Percentiles rank a stretch among this genome's conserved stretches.
phyloP scores from a whole-genome alignment of 1,284 basidiomycete genomes.

The Athelia psychrophila region DNA sequence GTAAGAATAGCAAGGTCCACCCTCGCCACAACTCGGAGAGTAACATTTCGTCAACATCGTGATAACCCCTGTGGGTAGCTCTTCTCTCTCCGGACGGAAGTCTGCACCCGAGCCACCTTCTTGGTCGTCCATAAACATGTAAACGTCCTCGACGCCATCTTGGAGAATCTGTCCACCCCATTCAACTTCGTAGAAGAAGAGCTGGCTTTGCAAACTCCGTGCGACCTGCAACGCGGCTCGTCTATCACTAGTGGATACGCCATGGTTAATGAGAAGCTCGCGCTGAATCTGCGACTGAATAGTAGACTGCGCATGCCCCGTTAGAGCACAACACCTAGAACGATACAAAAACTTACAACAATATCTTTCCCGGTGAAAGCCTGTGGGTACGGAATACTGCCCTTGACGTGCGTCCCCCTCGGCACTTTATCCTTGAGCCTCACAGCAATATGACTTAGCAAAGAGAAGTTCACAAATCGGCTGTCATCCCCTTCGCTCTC shows the following conservation, averaged over 20 bases:
- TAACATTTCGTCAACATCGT: conserved; percentile 85
- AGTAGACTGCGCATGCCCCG: conserved; percentile 53
- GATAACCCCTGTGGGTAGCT: conserved; percentile 83
- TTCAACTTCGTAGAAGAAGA: conserved; percentile 97
- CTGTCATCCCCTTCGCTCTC: conserved; percentile 75
- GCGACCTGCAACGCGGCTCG: conserved; percentile 85
- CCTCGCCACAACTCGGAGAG: conserved; percentile 76
- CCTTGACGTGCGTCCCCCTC: conserved; percentile 85
- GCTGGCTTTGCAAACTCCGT: conserved; percentile 84
- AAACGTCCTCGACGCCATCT: conserved; percentile 93
- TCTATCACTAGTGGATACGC: conserved; percentile 67
- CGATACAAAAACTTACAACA: conserved; percentile 60
- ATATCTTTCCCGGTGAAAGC: conserved; percentile 93
- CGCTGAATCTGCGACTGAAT: conserved; percentile 79
- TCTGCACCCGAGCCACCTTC: conserved; percentile 56
- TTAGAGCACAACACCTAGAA: not conserved
- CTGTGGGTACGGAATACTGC: conserved; percentile 80
- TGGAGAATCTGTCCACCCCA: conserved; percentile 85
- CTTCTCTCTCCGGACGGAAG: conserved; percentile 57
- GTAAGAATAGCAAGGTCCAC: conserved; percentile 67
- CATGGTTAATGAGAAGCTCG: conserved; percentile 68
- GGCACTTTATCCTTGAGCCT: conserved; percentile 86
- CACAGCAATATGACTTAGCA: conserved; percentile 87
- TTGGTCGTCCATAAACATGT: conserved; percentile 92
- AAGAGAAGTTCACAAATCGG: conserved; percentile 81